These are phyloP conservation scores for Hansenula lynferdii DNA, from an alignment of 1,139 yeast species.

Conservation along the genomic window DNA sequence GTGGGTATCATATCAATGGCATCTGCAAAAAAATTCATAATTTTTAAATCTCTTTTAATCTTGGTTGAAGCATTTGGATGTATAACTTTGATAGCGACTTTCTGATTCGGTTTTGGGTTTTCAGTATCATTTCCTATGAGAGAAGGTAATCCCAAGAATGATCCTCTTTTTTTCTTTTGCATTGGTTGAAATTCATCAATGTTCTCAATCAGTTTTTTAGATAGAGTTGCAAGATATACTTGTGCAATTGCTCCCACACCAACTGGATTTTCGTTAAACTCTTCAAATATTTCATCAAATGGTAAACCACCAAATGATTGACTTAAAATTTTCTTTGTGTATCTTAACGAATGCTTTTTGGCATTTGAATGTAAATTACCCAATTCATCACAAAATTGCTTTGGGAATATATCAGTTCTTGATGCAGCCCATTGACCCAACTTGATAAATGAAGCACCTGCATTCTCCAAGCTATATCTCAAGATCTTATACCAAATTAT, in stretches of 20 bases:
- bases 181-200: constrained; percentile 24
- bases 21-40: constrained; percentile 78
- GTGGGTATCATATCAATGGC: constrained; percentile 73
- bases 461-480: constrained; percentile 68
- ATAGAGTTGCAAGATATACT: constrained; percentile 75
- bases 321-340: constrained; percentile 55
- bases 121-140: background rate
- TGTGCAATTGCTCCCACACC: constrained; percentile 99
- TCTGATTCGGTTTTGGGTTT: constrained; percentile 36
- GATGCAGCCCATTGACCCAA: constrained; percentile 99
- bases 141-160: constrained; percentile 6
- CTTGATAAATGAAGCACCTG: constrained; percentile 94
- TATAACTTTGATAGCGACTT: constrained; percentile 86
- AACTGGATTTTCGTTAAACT: constrained; percentile 67
- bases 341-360: constrained; percentile 59
- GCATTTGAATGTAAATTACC: constrained; percentile 81
- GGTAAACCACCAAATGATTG: constrained; percentile 54
- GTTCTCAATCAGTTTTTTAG: constrained; percentile 36
- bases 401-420: constrained; percentile 90
- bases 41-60: constrained; percentile 74
- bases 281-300: constrained; percentile 78
- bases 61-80: constrained; percentile 79
- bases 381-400: constrained; percentile 72
- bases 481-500: constrained; percentile 66
- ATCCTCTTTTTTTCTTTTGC: constrained; percentile 5